Evolutionary conservation across 2,329 filamentous ascomycete genomes (phyloP).

Genomic region (Elsinoe ampelina): DNA sequence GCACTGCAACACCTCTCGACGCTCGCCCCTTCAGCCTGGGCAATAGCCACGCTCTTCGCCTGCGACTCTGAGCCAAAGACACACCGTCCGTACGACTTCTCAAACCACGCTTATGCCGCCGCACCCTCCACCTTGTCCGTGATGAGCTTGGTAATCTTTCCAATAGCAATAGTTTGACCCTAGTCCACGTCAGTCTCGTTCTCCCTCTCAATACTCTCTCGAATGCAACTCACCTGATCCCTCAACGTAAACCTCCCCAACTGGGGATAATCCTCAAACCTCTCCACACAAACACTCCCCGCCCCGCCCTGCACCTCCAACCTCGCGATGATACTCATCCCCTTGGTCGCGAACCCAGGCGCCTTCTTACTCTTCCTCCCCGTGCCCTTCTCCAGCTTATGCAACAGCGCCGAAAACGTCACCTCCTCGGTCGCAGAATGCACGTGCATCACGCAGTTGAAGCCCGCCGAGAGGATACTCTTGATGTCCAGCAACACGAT

Average conservation of each 20-base stretch:
- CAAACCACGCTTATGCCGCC: background rate
- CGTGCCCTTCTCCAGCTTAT: slow-evolving; percentile 93
- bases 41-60: no score
- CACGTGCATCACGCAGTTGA: slow-evolving; percentile 96
- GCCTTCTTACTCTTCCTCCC: slow-evolving; percentile 86
- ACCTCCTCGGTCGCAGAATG: slow-evolving; percentile 97
- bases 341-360: slow-evolving; percentile 78
- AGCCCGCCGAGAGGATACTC: slow-evolving; percentile 85
- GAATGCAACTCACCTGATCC: slow-evolving; percentile 58
- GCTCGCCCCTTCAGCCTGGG: background rate
- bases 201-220: slow-evolving; percentile 20
- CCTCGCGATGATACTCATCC: slow-evolving; percentile 80
- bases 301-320: slow-evolving; percentile 79
- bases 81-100: background rate
- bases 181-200: slow-evolving; percentile 33
- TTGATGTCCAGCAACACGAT: slow-evolving; percentile 92
- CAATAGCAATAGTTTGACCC: slow-evolving; percentile 98
- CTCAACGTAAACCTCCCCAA: slow-evolving; percentile 82
- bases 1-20: background rate
- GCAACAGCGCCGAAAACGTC: slow-evolving; percentile 76
- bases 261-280: slow-evolving; percentile 92
- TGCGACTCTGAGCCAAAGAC: no score
- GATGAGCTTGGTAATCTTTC: slow-evolving; percentile 92
- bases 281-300: slow-evolving; percentile 83
- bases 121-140: slow-evolving; percentile 28